Conservation (phyloP, 495 filamentous ascomycete species). For the Trichoderma erinaceum region DNA sequence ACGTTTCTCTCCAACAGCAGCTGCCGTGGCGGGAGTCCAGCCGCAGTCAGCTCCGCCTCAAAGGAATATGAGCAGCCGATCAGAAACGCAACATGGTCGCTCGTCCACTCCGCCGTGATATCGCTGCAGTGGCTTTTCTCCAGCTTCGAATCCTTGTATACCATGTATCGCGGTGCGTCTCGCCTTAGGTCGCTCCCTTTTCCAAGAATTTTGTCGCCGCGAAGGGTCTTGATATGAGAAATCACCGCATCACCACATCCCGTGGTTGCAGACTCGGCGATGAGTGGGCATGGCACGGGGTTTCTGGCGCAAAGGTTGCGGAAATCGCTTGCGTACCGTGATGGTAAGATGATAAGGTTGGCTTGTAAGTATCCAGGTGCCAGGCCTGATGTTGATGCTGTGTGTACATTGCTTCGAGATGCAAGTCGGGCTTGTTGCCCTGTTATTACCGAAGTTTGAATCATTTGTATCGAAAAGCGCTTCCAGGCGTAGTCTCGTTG, state of each 20-base stretch:
- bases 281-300: constrained; percentile 52
- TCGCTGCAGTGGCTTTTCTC: constrained; percentile 24
- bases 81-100: constrained; percentile 47
- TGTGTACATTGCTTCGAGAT: constrained; percentile 32
- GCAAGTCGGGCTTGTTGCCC: constrained; percentile 38
- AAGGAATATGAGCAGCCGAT: constrained; percentile 56
- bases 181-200: constrained; percentile 43
- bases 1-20: constrained; percentile 33
- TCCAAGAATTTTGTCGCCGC: constrained; percentile 19
- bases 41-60: constrained; percentile 40
- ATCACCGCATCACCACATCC: constrained; percentile 22
- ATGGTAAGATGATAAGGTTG: constrained; percentile 51
- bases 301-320: constrained; percentile 48
- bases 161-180: constrained; percentile 48
- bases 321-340: constrained; percentile 46
- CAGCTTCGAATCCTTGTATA: constrained; percentile 39
- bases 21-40: constrained; percentile 43
- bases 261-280: constrained; percentile 34
- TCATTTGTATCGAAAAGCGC: neutral
- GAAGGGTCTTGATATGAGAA: constrained; percentile 23
- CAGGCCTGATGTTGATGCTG: constrained; percentile 44
- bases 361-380: constrained; percentile 50
- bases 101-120: constrained; percentile 41
- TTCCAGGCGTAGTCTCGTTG: too few species aligned
- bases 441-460: constrained; percentile 16